Evolutionary conservation across 192 early-diverging fungal species (phyloP).

Genomic region (Coemansia sp.): DNA sequence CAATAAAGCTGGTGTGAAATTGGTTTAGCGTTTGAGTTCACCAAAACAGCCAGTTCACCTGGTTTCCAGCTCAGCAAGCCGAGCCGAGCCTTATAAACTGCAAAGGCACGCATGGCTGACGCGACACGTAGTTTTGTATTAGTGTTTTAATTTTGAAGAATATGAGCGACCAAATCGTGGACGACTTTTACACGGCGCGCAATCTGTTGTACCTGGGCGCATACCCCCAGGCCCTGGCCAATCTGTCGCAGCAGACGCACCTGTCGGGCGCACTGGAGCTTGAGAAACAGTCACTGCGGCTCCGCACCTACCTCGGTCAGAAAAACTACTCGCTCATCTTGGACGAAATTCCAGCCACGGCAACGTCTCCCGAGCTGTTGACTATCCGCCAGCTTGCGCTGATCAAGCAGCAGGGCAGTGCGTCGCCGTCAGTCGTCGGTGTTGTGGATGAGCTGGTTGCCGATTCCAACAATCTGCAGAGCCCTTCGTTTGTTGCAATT

Average conservation of each 20-base stretch:
- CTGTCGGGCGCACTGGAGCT: constrained; percentile 44
- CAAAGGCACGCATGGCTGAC: too few relatives aligned
- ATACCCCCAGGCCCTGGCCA: constrained; percentile 64
- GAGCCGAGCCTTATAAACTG: too few relatives aligned
- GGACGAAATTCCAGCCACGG: constrained; percentile 57
- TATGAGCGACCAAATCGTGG: constrained; percentile 22
- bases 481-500: constrained; percentile 62
- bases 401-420: constrained; percentile 23
- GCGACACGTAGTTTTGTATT: too few relatives aligned
- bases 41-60: too few relatives aligned
- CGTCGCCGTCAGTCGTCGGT: background rate
- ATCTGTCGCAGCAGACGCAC: constrained; percentile 33
- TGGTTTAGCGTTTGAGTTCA: too few relatives aligned
- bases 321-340: constrained; percentile 68
- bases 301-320: constrained; percentile 80
- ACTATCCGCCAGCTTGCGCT: constrained; percentile 68
- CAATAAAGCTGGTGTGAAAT: too few relatives aligned
- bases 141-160: background rate
- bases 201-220: constrained; percentile 73
- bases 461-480: constrained; percentile 53
- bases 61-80: too few relatives aligned
- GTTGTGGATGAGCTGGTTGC: constrained; percentile 54
- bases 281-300: constrained; percentile 68
- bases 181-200: constrained; percentile 64
- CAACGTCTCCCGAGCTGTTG: constrained; percentile 58